Evolutionary conservation across 2,329 filamentous ascomycete genomes (phyloP), one percentile per base, ranked within the genome.

Genomic region (Xylariaceae sp.): DNA sequence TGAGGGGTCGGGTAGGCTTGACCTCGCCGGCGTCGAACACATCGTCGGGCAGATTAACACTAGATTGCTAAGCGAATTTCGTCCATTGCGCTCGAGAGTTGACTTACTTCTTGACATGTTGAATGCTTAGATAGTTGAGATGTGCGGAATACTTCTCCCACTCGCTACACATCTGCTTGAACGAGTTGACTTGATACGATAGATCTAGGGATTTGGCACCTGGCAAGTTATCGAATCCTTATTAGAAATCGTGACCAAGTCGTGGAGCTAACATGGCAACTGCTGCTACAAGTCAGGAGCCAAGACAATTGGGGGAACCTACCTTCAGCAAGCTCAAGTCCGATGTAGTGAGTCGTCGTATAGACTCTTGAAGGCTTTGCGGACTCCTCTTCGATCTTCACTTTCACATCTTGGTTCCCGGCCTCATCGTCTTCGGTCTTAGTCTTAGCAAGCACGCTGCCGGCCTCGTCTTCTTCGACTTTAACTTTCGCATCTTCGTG

Each of bases 281-380:
- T 15, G 13, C 39, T 30, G 34, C 13, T 10, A 44, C 48, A 55
- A 48, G 42, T 35, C 51, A 35, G 34, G 48, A 47, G 52, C 4
- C 15, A 13, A 42, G 54, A 42, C 17, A 37, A 51, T 51, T 15
- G 56, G 51, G 50, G 23, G 51, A 50, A 77, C 83, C 72, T 81
- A 91, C 90, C 88, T 78, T 87, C 83, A 44, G 82, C 81, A 57
- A 97, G 76, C 68, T 93, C 88, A 52, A 97, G 80, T 42, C 94
- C 94, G 70, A 99, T 91, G 72, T 97, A 99, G 73, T 92, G 93
- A 1, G 92, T 97, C 23, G 91, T 92, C 0, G 93, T 97, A 72
- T 90, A 96, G 34, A 97, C 77, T 58, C 80, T 78, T 49, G 73
- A 66, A 48, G 69, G 66, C 37, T 64, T 55, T 6, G 63, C 56